Conservation (phyloP, 2,329 filamentous ascomycete genomes). For the Thielaviopsis musarum region DNA sequence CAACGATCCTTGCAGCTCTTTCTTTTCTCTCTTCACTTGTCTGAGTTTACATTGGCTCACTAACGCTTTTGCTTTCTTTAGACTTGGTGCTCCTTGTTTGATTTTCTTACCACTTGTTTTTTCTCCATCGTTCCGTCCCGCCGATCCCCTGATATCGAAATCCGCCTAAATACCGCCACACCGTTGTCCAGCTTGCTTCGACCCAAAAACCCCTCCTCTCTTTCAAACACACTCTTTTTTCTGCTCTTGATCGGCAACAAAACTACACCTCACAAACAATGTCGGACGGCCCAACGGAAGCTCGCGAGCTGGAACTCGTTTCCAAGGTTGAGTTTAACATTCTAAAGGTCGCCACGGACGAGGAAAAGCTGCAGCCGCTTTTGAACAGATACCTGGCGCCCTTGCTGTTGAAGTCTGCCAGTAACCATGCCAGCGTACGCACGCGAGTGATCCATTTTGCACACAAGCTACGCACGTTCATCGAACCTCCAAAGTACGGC, state of each 20-base stretch:
- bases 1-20: neutral
- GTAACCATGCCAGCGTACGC: constrained; percentile 62
- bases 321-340: constrained; percentile 78
- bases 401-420: constrained; percentile 71
- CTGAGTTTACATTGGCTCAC: neutral
- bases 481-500: constrained; percentile 32
- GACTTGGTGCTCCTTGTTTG: neutral
- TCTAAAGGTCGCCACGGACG: constrained; percentile 59
- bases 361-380: constrained; percentile 63
- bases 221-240: neutral
- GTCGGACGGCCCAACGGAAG: constrained; percentile 29
- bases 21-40: neutral
- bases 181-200: neutral
- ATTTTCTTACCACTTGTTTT: neutral
- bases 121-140: neutral
- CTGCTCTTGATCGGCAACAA: neutral
- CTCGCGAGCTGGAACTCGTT: constrained; percentile 65
- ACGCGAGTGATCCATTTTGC: constrained; percentile 47
- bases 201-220: neutral
- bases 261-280: constrained; percentile 16
- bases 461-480: constrained; percentile 36
- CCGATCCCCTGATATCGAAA: neutral
- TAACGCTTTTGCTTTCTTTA: neutral
- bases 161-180: neutral
- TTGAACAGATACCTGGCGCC: constrained; percentile 67